Conservation (phyloP, 148 eudicot species). For the Dianthus caryophyllus region DNA sequence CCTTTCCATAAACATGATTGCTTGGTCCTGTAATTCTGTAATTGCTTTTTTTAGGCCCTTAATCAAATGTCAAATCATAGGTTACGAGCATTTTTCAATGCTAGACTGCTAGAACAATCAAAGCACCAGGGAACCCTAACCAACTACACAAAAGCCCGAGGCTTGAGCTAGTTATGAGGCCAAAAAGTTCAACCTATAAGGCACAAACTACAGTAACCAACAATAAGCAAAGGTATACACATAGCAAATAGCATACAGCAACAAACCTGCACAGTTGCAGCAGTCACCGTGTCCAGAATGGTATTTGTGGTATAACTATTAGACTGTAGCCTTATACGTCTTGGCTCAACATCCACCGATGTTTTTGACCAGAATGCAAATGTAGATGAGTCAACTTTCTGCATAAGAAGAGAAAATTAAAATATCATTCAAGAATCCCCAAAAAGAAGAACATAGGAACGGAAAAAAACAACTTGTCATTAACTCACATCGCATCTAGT, state of each 20-base stretch:
- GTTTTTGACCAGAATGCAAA: conserved; percentile 92
- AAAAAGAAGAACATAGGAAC: not conserved
- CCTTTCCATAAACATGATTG: not conserved
- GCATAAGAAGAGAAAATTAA: conserved; percentile 6
- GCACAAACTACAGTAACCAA: not conserved
- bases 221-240: not conserved
- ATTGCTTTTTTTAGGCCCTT: too few species aligned
- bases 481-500: conserved; percentile 74
- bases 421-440: conserved; percentile 11
- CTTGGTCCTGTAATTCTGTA: too few species aligned
- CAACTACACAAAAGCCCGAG: not conserved
- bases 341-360: conserved; percentile 80
- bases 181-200: not conserved
- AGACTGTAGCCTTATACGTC: conserved; percentile 83
- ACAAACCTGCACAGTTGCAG: conserved; percentile 80
- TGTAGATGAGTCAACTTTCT: conserved; percentile 60
- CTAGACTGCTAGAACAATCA: not conserved
- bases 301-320: conserved; percentile 82
- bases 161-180: not conserved
- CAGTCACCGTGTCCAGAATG: conserved; percentile 79
- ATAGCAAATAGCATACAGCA: not conserved
- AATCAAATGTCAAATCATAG: too few species aligned
- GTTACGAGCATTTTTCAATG: not conserved
- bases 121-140: not conserved
- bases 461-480: not conserved